phyloP scores from a whole-genome alignment of 2,329 filamentous ascomycete species.

The Fusarium tricinctum region DNA sequence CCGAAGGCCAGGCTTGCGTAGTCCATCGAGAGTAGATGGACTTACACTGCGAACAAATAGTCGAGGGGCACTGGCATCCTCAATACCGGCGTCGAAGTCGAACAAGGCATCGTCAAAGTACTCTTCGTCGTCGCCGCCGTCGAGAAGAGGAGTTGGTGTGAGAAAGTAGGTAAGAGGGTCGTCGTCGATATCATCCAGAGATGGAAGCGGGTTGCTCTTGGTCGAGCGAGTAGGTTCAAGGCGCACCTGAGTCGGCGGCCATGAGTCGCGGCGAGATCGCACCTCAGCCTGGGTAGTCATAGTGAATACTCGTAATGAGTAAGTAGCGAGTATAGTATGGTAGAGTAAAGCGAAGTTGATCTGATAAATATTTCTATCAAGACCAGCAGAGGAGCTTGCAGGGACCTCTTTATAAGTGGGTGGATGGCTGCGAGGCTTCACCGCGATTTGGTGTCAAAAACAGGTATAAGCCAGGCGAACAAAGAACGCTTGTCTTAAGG shows the following conservation, averaged over 20 bases:
- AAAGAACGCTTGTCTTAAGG: conserved; percentile 44
- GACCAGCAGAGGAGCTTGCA: conserved; percentile 12
- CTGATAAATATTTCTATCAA: conserved; percentile 20
- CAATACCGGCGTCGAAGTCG: conserved; percentile 71
- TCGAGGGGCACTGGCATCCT: conserved; percentile 61
- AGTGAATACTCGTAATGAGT: conserved; percentile 9
- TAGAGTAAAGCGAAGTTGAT: conserved; percentile 1
- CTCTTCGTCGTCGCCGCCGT: conserved; percentile 57
- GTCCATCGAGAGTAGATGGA: conserved; percentile 68
- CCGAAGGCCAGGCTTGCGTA: conserved; percentile 58
- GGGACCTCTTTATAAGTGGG: conserved; percentile 35
- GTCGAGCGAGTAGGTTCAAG: conserved; percentile 59
- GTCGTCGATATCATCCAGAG: conserved; percentile 65
- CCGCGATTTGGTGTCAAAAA: conserved; percentile 38
- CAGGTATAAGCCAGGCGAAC: conserved; percentile 35
- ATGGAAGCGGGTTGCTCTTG: conserved; percentile 58
- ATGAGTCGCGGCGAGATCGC: conserved; percentile 61
- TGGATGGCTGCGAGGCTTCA: conserved; percentile 31
- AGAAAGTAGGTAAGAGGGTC: conserved; percentile 70
- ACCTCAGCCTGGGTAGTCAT: conserved; percentile 56
- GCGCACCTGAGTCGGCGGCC: conserved; percentile 66
- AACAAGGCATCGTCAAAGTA: conserved; percentile 58
- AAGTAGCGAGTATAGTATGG: background rate
- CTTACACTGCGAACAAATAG: conserved; percentile 68
- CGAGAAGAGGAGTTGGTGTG: conserved; percentile 61